Conservation (phyloP, 768 basidiomycete genomes). For the Tulasnella sp. region DNA sequence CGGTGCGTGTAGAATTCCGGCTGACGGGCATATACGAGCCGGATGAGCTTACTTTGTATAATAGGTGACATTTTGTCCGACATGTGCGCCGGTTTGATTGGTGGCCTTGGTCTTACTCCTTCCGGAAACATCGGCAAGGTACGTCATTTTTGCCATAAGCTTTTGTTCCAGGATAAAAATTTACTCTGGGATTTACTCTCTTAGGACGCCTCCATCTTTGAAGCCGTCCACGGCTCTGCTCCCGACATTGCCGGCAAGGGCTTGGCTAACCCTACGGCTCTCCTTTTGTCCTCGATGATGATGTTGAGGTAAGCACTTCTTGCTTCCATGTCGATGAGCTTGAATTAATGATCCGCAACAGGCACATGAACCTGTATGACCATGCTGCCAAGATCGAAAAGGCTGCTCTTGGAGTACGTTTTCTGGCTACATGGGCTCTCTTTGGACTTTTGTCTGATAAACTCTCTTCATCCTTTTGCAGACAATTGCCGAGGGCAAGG, state of each 20-base stretch:
- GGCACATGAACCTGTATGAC: slow-evolving; percentile 86
- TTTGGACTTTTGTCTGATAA: slow-evolving; percentile 1
- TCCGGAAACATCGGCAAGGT: slow-evolving; percentile 96
- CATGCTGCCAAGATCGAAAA: slow-evolving; percentile 86
- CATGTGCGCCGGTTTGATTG: slow-evolving; percentile 98
- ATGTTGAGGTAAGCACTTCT: slow-evolving; percentile 71
- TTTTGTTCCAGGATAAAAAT: neutral
- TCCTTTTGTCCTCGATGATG: slow-evolving; percentile 91
- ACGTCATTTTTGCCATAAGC: slow-evolving; percentile 28
- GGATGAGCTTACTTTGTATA: neutral
- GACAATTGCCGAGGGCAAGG: slow-evolving; percentile 96
- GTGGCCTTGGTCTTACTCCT: slow-evolving; percentile 92
- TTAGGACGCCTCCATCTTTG: slow-evolving; percentile 97
- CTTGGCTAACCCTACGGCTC: slow-evolving; percentile 97
- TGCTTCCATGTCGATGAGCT: neutral
- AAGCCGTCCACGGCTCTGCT: slow-evolving; percentile 98
- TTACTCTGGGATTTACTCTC: slow-evolving; percentile 12
- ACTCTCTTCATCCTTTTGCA: slow-evolving; percentile 29
- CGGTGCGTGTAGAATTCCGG: slow-evolving; percentile 32
- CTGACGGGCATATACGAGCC: neutral
- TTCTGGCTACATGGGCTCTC: neutral
- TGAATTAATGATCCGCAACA: slow-evolving; percentile 30
- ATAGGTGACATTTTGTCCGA: slow-evolving; percentile 83
- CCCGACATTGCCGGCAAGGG: slow-evolving; percentile 99
- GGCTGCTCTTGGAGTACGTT: slow-evolving; percentile 75